Evolutionary conservation across 139 green algal genomes (phyloP).

Genomic region (Dunaliella primolecta): DNA sequence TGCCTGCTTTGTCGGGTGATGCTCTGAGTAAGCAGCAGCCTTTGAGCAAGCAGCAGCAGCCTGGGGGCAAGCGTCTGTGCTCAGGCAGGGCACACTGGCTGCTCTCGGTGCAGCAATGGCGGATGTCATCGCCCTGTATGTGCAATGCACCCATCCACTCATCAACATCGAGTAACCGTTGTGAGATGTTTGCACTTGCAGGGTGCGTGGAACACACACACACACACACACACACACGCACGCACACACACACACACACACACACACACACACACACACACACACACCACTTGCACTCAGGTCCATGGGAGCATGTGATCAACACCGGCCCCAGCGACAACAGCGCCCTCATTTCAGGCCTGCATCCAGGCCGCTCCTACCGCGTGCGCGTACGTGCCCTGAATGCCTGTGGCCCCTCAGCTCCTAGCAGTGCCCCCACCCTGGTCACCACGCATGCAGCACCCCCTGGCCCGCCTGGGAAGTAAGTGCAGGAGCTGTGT

Average conservation of each 20-base stretch:
- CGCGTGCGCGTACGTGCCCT: slow-evolving; percentile 40
- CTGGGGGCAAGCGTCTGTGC: too few species aligned
- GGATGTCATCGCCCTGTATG: too few species aligned
- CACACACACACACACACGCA: not conserved
- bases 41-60: too few species aligned
- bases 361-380: slow-evolving; percentile 46
- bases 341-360: slow-evolving; percentile 9
- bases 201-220: too few species aligned
- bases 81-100: too few species aligned
- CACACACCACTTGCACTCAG: not conserved
- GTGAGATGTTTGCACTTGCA: too few species aligned
- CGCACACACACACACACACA: not conserved
- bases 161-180: too few species aligned
- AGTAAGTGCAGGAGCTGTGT: slow-evolving; percentile 19
- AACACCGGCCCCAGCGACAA: slow-evolving; percentile 16
- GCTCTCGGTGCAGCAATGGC: too few species aligned
- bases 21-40: too few species aligned
- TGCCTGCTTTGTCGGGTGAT: too few species aligned
- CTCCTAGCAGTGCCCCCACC: slow-evolving; percentile 28
- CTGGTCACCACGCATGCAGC: slow-evolving; percentile 35
- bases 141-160: too few species aligned
- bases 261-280: not conserved
- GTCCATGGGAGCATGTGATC: slow-evolving; percentile 3
- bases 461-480: slow-evolving; percentile 38
- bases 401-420: slow-evolving; percentile 45